Base-by-base conservation (phyloP, 164 flowering plant genomes). In the Annona cherimola region DNA sequence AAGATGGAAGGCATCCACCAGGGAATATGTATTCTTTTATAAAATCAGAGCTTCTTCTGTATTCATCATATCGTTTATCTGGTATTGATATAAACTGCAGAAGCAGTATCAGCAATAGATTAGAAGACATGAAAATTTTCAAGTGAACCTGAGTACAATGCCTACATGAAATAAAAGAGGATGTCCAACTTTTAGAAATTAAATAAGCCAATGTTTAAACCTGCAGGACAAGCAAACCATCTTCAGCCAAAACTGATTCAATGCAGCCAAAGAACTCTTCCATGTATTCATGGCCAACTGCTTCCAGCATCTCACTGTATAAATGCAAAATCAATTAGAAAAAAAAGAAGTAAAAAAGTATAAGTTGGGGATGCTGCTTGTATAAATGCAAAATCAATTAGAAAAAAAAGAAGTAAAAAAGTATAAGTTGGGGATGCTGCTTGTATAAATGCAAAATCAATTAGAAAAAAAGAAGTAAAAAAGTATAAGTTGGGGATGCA, bases 1-100 rank as follows among this genome's bases (percentile, higher is more conserved):
- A 76, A 16, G 89, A 89, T 46, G 97, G 97, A 66, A 94, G 73
- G 72, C 92, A 89, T 65, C 97, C 97, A 35, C 97, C 94, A 14
- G 97, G 97, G 70, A 94, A 94, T 59, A 94, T 94, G 42, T 94
- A 92, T 72, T 94, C 97, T 81, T 90, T 92, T 41, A 94, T 90
- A 71, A 94, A 94, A 81, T 87, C 96, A 18, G 97, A 89, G 79
- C 94, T 94, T 75, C 74, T 85, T 71, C 97, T 78, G 79, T 90
- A 85, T 74, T 91, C 96, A n/a, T 94, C 86, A 62, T 94, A 92
- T 19, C 92, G 80, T 76, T 88, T 86, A 71, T 94, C 97, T 61
- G 96, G 94, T 64, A 92, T 90, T 4, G 95, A 90, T 77, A 85
- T 87, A 84, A 92, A 92, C 99, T 94, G 70, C 46, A 42, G 9